Evolutionary conservation across 768 basidiomycete genomes (phyloP).

Genomic region (Kwoniella sp.): DNA sequence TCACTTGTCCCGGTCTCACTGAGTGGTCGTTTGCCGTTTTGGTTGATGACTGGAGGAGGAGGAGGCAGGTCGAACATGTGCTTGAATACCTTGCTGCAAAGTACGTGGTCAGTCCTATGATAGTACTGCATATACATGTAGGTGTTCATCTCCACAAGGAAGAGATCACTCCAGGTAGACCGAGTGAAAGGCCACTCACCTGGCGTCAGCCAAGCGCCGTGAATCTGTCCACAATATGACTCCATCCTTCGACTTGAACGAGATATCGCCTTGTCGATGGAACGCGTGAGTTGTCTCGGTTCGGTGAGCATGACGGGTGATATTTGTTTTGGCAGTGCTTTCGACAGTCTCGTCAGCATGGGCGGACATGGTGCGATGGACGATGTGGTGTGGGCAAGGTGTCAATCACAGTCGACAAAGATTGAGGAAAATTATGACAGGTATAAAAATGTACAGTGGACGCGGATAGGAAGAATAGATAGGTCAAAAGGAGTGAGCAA

Average conservation of each 20-base stretch:
- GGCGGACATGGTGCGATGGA: not conserved
- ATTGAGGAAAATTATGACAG: no score
- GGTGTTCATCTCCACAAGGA: no score
- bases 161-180: no score
- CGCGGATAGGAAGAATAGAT: no score
- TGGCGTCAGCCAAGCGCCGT: conserved; percentile 1
- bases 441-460: no score
- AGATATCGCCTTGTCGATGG: conserved; percentile 1
- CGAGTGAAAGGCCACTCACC: not conserved
- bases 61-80: conserved; percentile 1
- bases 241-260: not conserved
- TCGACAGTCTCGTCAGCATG: not conserved
- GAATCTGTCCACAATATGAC: conserved; percentile 1
- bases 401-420: no score
- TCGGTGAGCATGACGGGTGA: no score
- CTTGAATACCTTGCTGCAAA: conserved; percentile 1
- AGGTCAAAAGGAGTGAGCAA: no score
- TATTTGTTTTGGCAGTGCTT: not conserved
- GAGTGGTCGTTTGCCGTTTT: not conserved
- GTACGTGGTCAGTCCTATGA: not conserved
- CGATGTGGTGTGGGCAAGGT: no score
- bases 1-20: no score
- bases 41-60: not conserved
- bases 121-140: not conserved
- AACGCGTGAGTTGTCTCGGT: not conserved